phyloP scores from a whole-genome alignment of 257 asterid species.

The Agastache rugosa region DNA sequence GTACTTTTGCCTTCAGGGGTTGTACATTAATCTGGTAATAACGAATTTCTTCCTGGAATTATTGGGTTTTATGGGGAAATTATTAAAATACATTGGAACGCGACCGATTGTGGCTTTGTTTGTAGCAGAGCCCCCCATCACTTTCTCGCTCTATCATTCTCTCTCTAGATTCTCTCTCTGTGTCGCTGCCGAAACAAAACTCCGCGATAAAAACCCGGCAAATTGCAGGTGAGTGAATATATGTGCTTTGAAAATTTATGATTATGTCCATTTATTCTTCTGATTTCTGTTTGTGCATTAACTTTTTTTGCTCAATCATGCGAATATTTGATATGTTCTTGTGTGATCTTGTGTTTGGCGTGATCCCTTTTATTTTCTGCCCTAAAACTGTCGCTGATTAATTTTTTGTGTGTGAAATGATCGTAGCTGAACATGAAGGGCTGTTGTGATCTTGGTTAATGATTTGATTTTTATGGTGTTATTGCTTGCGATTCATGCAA shows the following conservation, averaged over 20 bases:
- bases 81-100: slow-evolving; percentile 28
- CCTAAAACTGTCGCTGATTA: slow-evolving; percentile 16
- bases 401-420: not conserved
- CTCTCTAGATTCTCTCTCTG: slow-evolving; percentile 33
- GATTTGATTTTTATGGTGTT: slow-evolving; percentile 30
- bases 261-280: not conserved
- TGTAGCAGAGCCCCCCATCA: slow-evolving; percentile 33
- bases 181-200: slow-evolving; percentile 25
- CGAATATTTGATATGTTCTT: not conserved
- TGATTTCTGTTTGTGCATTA: slow-evolving; percentile 15
- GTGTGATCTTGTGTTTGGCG: slow-evolving; percentile 29
- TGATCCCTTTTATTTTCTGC: slow-evolving; percentile 33
- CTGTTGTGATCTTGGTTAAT: slow-evolving; percentile 27
- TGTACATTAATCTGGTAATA: slow-evolving; percentile 36
- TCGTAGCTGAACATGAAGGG: slow-evolving; percentile 30
- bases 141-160: slow-evolving; percentile 41
- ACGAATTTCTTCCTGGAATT: slow-evolving; percentile 22
- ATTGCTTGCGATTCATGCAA: slow-evolving; percentile 13
- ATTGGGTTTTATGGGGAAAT: slow-evolving; percentile 25
- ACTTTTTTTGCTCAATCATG: slow-evolving; percentile 14
- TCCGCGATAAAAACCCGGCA: not conserved
- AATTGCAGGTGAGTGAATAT: slow-evolving; percentile 26
- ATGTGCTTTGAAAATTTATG: not conserved
- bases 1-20: not conserved
- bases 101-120: slow-evolving; percentile 27